Evolutionary conservation across 2,329 filamentous ascomycete genomes (phyloP).

Genomic region (Claviceps sp.): DNA sequence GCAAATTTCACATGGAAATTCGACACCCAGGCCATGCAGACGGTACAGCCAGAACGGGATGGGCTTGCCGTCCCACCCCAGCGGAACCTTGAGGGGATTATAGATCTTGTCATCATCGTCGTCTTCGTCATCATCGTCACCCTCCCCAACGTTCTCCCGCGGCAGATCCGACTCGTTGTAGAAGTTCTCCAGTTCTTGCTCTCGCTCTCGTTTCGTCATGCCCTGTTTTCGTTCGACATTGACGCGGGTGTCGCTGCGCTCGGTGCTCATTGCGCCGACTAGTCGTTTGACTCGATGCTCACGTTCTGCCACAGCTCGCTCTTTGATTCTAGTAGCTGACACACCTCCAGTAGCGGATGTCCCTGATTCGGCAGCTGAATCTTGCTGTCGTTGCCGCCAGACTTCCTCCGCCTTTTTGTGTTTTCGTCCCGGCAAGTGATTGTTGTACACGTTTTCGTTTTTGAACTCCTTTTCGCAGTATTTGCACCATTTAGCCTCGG

Average conservation of each 20-base stretch:
- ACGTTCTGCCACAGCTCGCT: conserved; percentile 78
- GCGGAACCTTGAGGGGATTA: conserved; percentile 88
- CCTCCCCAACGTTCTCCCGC: conserved; percentile 31
- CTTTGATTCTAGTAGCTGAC: conserved; percentile 54
- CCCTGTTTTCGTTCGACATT: conserved; percentile 95
- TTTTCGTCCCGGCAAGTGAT: conserved; percentile 81
- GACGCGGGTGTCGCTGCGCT: conserved; percentile 77
- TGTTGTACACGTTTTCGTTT: conserved; percentile 88
- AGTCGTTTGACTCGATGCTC: conserved; percentile 75
- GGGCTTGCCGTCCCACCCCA: conserved; percentile 97
- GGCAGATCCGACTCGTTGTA: conserved; percentile 34
- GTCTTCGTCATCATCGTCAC: conserved; percentile 59
- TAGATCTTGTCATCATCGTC: conserved; percentile 83
- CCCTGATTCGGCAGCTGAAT: conserved; percentile 18
- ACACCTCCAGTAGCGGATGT: conserved; percentile 14
- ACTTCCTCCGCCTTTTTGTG: conserved; percentile 61
- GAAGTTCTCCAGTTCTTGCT: conserved; percentile 83
- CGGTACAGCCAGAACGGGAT: conserved; percentile 99
- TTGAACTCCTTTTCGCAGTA: conserved; percentile 93
- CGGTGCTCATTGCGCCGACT: conserved; percentile 68
- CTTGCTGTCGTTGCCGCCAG: conserved; percentile 35
- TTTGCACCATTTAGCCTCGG: conserved; percentile 70
- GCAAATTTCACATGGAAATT: conserved; percentile 92
- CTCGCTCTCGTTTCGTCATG: conserved; percentile 92
- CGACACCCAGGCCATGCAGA: conserved; percentile 84